Conservation (phyloP, 1,284 basidiomycete genomes). For the Ceratobasidium theobromae region DNA sequence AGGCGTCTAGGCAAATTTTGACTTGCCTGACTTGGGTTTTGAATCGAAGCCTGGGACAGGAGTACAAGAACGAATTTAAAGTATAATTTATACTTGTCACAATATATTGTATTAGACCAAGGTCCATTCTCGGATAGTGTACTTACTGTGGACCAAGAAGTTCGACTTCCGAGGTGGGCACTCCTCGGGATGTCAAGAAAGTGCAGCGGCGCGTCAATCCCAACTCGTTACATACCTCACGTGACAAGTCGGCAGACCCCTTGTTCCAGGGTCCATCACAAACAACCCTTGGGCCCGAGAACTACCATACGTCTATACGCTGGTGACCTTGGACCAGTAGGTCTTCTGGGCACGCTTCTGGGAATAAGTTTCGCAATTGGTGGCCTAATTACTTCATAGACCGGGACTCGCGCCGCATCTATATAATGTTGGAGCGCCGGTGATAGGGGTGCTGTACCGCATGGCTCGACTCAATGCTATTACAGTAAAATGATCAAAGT, state of each 20-base stretch:
- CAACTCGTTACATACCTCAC: constrained; percentile 19
- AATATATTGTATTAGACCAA: background rate
- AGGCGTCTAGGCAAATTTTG: background rate
- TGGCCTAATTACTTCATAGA: no score
- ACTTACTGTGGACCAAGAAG: constrained; percentile 25
- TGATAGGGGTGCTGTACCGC: no score
- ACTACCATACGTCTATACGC: background rate
- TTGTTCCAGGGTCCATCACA: background rate
- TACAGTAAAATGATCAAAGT: no score
- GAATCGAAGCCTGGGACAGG: background rate
- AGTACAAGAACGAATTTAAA: constrained; percentile 15
- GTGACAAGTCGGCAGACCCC: background rate
- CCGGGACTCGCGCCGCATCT: no score
- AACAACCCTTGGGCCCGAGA: background rate
- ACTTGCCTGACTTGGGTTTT: background rate
- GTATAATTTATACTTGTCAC: constrained; percentile 16
- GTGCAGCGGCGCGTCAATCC: constrained; percentile 27
- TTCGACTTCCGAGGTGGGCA: background rate
- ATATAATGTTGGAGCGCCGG: no score
- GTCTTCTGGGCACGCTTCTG: no score
- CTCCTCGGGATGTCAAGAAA: constrained; percentile 6
- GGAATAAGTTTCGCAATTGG: no score
- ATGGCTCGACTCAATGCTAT: no score
- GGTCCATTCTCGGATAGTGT: background rate
- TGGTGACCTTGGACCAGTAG: no score